These are phyloP conservation scores for Neodidymelliopsis sp. DNA, from an alignment of 2,329 filamentous ascomycete genomes.

Conservation along the genomic window DNA sequence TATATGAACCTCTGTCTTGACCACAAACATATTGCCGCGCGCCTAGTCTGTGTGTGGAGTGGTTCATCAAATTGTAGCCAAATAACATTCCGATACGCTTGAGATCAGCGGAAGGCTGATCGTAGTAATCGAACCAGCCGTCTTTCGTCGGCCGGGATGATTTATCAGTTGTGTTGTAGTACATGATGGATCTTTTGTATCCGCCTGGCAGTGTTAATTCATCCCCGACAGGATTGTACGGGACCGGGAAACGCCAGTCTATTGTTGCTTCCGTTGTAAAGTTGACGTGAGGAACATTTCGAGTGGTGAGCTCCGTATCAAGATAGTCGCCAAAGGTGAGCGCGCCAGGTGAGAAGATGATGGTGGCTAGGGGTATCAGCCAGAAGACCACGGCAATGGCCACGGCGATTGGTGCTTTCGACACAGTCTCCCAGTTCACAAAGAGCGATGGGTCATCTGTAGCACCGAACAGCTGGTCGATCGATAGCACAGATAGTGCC, in stretches of 20 bases:
- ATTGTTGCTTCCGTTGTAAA: slow-evolving; percentile 43
- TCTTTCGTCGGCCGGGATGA: background rate
- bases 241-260: slow-evolving; percentile 38
- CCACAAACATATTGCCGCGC: slow-evolving; percentile 48
- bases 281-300: slow-evolving; percentile 37
- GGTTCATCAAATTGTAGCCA: slow-evolving; percentile 39
- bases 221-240: background rate
- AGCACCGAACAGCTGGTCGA: slow-evolving; percentile 47
- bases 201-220: slow-evolving; percentile 31
- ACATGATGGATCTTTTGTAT: slow-evolving; percentile 40
- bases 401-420: slow-evolving; percentile 36
- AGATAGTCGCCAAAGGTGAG: slow-evolving; percentile 47
- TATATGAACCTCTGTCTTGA: slow-evolving; percentile 32
- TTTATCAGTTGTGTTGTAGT: slow-evolving; percentile 46
- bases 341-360: slow-evolving; percentile 49
- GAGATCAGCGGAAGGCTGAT: slow-evolving; percentile 43
- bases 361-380: slow-evolving; percentile 47
- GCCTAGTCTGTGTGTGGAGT: slow-evolving; percentile 32
- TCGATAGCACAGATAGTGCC: slow-evolving; percentile 43
- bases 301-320: slow-evolving; percentile 21
- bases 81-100: slow-evolving; percentile 40
- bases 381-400: slow-evolving; percentile 42
- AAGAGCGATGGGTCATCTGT: slow-evolving; percentile 46
- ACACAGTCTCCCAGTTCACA: slow-evolving; percentile 42
- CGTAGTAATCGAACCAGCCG: slow-evolving; percentile 48